These are phyloP conservation scores for Colletotrichum spaethianum DNA, from an alignment of 2,329 filamentous ascomycete species.

Conservation along the genomic window DNA sequence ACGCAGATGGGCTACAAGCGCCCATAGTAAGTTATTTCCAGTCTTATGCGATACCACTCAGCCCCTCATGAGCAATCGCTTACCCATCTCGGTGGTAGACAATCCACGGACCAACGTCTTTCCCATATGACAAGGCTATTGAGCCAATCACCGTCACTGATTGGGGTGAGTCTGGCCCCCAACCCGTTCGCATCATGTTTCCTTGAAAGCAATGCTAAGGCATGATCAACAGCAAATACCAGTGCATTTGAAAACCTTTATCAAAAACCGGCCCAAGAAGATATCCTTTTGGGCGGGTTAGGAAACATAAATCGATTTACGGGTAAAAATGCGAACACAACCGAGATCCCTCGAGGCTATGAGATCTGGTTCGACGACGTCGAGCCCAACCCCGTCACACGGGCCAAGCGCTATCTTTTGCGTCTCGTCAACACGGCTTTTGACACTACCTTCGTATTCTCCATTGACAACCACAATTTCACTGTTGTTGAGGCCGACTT, in stretches of 20 bases:
- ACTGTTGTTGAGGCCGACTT: slow-evolving; percentile 63
- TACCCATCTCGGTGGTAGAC: slow-evolving; percentile 22
- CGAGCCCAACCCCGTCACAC: not conserved
- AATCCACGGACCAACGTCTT: slow-evolving; percentile 40
- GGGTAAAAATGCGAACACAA: not conserved
- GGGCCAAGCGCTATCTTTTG: slow-evolving; percentile 51
- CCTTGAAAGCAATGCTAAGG: not conserved
- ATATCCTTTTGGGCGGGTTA: slow-evolving; percentile 8
- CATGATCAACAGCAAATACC: not conserved
- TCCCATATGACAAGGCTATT: slow-evolving; percentile 38
- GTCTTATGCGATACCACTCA: too few relatives aligned
- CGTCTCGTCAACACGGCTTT: slow-evolving; percentile 52
- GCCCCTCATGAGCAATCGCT: too few relatives aligned
- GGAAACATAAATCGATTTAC: slow-evolving; percentile 15
- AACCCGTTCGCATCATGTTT: too few relatives aligned
- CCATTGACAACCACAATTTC: slow-evolving; percentile 54
- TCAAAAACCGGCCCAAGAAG: not conserved
- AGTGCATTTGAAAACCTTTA: slow-evolving; percentile 18
- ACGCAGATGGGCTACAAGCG: slow-evolving; percentile 68
- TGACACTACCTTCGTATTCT: slow-evolving; percentile 51
- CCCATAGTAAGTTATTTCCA: slow-evolving; percentile 57
- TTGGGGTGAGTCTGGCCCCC: slow-evolving; percentile 32
- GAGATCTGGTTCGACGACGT: slow-evolving; percentile 23
- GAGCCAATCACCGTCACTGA: slow-evolving; percentile 41
- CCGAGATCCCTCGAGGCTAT: slow-evolving; percentile 4